Conservation (phyloP, 2,329 filamentous ascomycete genomes). For the Sporothrix dimorphospora region DNA sequence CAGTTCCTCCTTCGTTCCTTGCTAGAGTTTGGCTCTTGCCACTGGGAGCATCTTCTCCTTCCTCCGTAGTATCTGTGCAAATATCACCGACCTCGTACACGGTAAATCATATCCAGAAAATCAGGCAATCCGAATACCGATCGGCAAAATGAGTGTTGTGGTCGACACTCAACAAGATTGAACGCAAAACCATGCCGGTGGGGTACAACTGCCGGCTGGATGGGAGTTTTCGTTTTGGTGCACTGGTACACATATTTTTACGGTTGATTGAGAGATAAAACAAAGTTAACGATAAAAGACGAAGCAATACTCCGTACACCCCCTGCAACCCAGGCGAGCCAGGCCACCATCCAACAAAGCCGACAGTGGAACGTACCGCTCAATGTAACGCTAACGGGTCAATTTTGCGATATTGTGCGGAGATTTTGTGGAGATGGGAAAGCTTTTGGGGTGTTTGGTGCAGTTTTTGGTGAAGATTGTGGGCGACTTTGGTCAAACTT, state of each 20-base stretch:
- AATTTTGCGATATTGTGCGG: background rate
- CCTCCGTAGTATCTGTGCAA: no score
- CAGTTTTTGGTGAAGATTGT: background rate
- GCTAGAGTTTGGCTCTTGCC: no score
- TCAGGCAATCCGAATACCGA: background rate
- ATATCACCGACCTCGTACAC: background rate
- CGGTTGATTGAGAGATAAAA: background rate
- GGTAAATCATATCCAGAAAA: background rate
- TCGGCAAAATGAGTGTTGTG: background rate
- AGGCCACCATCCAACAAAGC: no score
- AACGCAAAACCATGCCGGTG: background rate
- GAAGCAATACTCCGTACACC: no score
- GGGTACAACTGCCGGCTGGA: background rate
- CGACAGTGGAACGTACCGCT: background rate
- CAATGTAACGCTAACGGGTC: background rate
- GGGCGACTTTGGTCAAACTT: background rate
- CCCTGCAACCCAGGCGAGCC: background rate
- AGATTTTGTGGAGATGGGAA: slow-evolving; percentile 1
- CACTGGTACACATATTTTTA: no score
- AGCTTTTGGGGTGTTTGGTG: background rate
- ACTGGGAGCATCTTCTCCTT: no score
- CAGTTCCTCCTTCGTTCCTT: no score
- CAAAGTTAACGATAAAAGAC: background rate
- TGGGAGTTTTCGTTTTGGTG: background rate
- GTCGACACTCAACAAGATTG: background rate